Evolutionary conservation across 805 yeast genomes (phyloP), one percentile per base, ranked within the genome.

Genomic region (Nakazawaea molendinolei): DNA sequence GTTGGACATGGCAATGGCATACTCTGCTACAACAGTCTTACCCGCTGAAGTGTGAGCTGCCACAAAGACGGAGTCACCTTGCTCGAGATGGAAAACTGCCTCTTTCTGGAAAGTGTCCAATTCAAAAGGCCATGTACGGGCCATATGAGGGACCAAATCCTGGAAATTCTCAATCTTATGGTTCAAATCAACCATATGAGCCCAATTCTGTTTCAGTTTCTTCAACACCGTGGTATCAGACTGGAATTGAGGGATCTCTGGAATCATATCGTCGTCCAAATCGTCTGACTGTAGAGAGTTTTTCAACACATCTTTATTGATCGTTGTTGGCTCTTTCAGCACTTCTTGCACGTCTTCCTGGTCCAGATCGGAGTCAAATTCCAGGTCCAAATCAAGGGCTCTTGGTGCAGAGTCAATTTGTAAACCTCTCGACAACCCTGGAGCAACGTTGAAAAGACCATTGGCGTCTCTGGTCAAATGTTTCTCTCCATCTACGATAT

Each of bases 1-100:
- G 42, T 79, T 74, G 1, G 97, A 94, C 95, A 90, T 81, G 3
- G 97, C 95, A 56, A 90, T 92, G 3, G 97, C 97, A 54, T 90
- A 90, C 55, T 90, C 98, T 0, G 98, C 98, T 18, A 92, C 95
- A 3, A 90, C 98, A 0, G 98, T 90, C 53, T 90, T 90, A 60
- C 98, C 98, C 0, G 98, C 98, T 3, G 97, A 90, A 0, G 98
- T 90, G 57, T 90, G 98, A 0, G 99, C 99, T 3, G 97, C 97
- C 3, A 92, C 95, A 60, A 92, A 92, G 3, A 92, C 99, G 6
- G 97, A 90, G 52, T 92, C 98, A 25, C 97, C 97, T 57, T 87
- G 95, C 52, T 92, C 99, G 42, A 92, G 65, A 58, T 89, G 97
- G 52, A 84, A 92, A 0, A 92, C 83, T 0, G 99, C 98, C 60